Base-by-base conservation (phyloP, 1,284 basidiomycete genomes). In the Agroathelia rolfsii region DNA sequence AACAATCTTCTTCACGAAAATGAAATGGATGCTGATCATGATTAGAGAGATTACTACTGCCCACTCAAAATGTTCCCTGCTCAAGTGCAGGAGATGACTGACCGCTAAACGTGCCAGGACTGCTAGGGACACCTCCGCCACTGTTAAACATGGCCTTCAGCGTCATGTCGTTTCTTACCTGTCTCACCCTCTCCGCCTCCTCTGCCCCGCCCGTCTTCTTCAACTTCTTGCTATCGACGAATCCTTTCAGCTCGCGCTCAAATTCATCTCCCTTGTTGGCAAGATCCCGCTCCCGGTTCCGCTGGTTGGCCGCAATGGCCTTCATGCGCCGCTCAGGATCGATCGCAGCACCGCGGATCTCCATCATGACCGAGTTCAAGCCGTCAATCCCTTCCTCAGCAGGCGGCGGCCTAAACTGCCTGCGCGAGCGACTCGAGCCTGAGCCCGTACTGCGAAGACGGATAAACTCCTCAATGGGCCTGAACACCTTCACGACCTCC, bases 121-220 rank as follows among this genome's bases (percentile, higher is more conserved):
- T 5, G 6, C 17, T 11, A 18, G 20, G 17, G 30, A 22, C 5
- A 10, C 9, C 5, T 22, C 31, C 21, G 26, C 39, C 42, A 30
- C 34, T 31, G 40, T 57, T 72, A 51, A 90, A 89, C 86, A 95
- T 93, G 19, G 82, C 82, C 59, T 81, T 87, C 39, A 96, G 58
- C 13, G 84, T 79, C 58, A 77, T 59, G 33, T 93, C 90, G 49
- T 84, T 87, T 51, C 77, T 66, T 51, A 75, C 74, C 63, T 88
- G 82, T 42, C 90, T 64, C 44, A 90, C 68, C 28, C 92, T 65
- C 58, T 95, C 92, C 10, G 67, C 71, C 62, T 95, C 92, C 53
- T 94, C 90, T 14, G 88, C 80, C 5, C 92, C 92, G 28, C 92
- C 92, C 13, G 90, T 96, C 84, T 89, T 84, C 64, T 78, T 86